These are phyloP conservation scores for Aegilops bicornis DNA, from an alignment of 176 grass and related monocot genomes.

Conservation along the genomic window DNA sequence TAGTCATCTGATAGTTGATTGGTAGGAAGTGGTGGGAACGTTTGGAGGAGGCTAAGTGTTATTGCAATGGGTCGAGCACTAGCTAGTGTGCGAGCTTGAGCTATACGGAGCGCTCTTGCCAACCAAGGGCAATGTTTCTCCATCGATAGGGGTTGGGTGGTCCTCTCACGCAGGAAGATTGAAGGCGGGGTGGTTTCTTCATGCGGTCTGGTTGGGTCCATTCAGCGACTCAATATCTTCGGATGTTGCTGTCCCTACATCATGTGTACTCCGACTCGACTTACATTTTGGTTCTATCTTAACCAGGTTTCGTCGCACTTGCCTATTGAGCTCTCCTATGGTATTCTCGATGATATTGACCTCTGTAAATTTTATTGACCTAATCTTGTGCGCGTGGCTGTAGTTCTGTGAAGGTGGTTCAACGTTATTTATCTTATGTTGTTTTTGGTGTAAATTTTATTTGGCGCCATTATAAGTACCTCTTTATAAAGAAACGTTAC, in stretches of 20 bases:
- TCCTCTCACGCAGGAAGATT: no score
- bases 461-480: no score
- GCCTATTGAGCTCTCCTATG: no score
- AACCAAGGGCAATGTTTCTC: neutral
- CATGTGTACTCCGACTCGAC: no score
- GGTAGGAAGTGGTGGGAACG: neutral
- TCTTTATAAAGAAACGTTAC: neutral
- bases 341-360: neutral
- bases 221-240: neutral
- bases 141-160: neutral
- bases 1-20: no score
- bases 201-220: neutral
- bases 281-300: no score
- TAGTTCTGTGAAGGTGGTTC: no score
- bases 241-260: neutral
- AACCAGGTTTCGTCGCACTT: no score
- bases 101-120: neutral
- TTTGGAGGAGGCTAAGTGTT: neutral
- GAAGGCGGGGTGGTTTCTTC: neutral
- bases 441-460: no score
- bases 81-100: neutral
- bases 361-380: neutral
- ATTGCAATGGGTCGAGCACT: neutral
- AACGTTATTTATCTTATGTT: no score
- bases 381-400: no score